Conservation (phyloP, 192 early-diverging fungal genomes). For the Coemansia sp. region DNA sequence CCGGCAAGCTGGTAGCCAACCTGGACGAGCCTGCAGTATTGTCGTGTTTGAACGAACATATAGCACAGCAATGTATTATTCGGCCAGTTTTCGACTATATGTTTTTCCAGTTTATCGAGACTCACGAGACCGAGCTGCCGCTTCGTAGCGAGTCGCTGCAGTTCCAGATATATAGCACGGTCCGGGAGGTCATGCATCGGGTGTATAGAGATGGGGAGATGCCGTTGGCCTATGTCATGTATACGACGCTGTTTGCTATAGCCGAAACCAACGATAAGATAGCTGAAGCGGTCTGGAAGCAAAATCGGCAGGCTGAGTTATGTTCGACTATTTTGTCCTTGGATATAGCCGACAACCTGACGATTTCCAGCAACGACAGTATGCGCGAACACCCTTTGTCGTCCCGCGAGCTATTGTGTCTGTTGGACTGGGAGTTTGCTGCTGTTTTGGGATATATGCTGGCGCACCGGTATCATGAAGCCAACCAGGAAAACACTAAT, state of each 20-base stretch:
- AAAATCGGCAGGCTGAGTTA: constrained; percentile 7
- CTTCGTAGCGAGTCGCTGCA: constrained; percentile 22
- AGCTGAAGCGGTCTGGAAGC: constrained; percentile 5
- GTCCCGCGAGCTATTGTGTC: constrained; percentile 18
- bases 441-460: constrained; percentile 41
- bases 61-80: constrained; percentile 25
- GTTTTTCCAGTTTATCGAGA: constrained; percentile 13
- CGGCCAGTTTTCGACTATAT: constrained; percentile 38
- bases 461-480: constrained; percentile 27
- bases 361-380: constrained; percentile 1
- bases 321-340: constrained; percentile 9
- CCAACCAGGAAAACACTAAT: constrained; percentile 7
- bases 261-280: constrained; percentile 38
- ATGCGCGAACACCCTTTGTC: constrained; percentile 7
- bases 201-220: constrained; percentile 6
- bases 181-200: constrained; percentile 17
- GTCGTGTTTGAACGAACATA: constrained; percentile 6
- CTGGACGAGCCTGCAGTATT: constrained; percentile 16
- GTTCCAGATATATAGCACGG: constrained; percentile 47
- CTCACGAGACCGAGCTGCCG: constrained; percentile 8
- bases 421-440: constrained; percentile 50
- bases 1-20: constrained; percentile 26
- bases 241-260: constrained; percentile 38
- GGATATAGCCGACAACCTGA: constrained; percentile 2
- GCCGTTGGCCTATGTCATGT: constrained; percentile 29